phyloP scores from a whole-genome alignment of 1,284 basidiomycete species.

The Grifola frondosa region DNA sequence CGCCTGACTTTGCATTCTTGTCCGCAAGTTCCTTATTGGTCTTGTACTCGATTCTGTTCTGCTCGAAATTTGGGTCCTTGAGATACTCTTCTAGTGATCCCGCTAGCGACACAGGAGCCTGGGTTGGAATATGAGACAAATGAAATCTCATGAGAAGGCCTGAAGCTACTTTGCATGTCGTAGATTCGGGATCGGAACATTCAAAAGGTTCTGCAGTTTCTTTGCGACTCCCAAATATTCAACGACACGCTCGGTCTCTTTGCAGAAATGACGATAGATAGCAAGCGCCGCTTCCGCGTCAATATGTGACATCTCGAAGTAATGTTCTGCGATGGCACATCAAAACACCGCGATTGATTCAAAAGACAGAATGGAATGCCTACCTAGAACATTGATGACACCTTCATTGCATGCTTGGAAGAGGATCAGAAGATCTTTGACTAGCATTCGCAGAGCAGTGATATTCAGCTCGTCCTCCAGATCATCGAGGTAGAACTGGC shows the following conservation, averaged over 20 bases:
- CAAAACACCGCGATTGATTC: background rate
- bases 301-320: conserved; percentile 96
- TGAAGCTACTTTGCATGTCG: conserved; percentile 90
- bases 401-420: conserved; percentile 98
- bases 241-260: conserved; percentile 91
- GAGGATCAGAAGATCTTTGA: conserved; percentile 93
- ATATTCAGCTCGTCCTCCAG: conserved; percentile 90
- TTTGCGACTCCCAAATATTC: conserved; percentile 93
- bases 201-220: conserved; percentile 89
- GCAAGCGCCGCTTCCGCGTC: conserved; percentile 86
- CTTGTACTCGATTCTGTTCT: conserved; percentile 91
- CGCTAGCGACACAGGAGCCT: conserved; percentile 94
- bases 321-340: conserved; percentile 70
- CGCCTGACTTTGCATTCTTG: conserved; percentile 39
- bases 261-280: conserved; percentile 94
- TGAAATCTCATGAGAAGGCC: too few relatives aligned
- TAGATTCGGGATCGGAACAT: conserved; percentile 91
- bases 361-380: conserved; percentile 9
- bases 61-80: conserved; percentile 93
- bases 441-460: conserved; percentile 90
- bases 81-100: conserved; percentile 95
- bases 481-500: conserved; percentile 91
- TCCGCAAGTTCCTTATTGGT: conserved; percentile 81
- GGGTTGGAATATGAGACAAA: background rate
- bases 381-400: conserved; percentile 93